These are phyloP conservation scores for Wickerhamomyces silvicola DNA, from an alignment of 805 yeast species.

Conservation along the genomic window DNA sequence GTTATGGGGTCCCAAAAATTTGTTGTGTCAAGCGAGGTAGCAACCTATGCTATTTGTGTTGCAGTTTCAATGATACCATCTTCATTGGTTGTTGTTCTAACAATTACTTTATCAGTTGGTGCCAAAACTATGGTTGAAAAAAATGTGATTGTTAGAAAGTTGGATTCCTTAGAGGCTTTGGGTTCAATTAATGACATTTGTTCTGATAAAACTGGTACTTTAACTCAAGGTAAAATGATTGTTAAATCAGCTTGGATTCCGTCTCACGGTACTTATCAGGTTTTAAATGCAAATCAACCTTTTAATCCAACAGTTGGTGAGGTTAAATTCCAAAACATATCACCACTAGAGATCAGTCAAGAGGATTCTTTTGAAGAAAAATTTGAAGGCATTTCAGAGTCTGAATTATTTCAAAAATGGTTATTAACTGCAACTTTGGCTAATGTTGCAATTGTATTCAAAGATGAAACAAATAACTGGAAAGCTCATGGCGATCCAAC, in stretches of 20 bases:
- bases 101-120: slow-evolving; percentile 84
- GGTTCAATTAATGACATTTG: slow-evolving; percentile 78
- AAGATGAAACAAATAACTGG: slow-evolving; percentile 48
- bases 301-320: slow-evolving; percentile 58
- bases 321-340: slow-evolving; percentile 14
- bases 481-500: slow-evolving; percentile 86
- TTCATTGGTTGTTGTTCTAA: slow-evolving; percentile 69
- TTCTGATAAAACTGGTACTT: slow-evolving; percentile 79
- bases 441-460: slow-evolving; percentile 64
- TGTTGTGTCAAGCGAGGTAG: slow-evolving; percentile 71
- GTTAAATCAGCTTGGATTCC: slow-evolving; percentile 69
- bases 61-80: slow-evolving; percentile 77
- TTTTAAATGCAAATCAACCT: slow-evolving; percentile 52
- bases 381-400: too few species aligned
- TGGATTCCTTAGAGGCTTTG: slow-evolving; percentile 71
- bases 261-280: slow-evolving; percentile 47
- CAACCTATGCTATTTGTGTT: slow-evolving; percentile 83
- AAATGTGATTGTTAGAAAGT: slow-evolving; percentile 67
- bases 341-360: slow-evolving; percentile 19
- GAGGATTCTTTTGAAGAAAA: slow-evolving; percentile 10
- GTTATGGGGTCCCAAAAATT: slow-evolving; percentile 83
- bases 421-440: slow-evolving; percentile 66
- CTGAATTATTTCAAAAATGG: slow-evolving; percentile 40
- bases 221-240: slow-evolving; percentile 76
- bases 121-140: slow-evolving; percentile 63